These are phyloP conservation scores for Tylopilus sp. DNA, from an alignment of 1,284 basidiomycete genomes.

Conservation along the genomic window DNA sequence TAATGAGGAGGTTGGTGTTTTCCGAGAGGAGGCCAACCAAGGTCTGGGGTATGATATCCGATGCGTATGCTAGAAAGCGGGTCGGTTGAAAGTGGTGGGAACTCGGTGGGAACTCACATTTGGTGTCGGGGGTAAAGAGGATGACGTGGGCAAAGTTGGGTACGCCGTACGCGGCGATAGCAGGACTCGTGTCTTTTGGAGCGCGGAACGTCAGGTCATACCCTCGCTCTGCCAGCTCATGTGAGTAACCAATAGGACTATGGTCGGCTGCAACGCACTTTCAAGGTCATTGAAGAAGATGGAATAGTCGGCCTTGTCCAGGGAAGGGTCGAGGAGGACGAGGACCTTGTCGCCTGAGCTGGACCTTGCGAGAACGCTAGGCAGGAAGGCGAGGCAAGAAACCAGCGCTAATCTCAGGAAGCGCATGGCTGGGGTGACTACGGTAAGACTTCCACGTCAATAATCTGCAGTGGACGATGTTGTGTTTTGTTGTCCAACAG, in stretches of 20 bases:
- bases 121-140: slow-evolving; percentile 77
- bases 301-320: slow-evolving; percentile 66
- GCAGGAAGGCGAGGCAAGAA: slow-evolving; percentile 32
- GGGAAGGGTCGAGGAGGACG: slow-evolving; percentile 73
- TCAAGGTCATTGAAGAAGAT: slow-evolving; percentile 77
- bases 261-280: slow-evolving; percentile 43
- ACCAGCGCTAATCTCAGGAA: slow-evolving; percentile 22
- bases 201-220: slow-evolving; percentile 75
- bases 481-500: slow-evolving; percentile 19
- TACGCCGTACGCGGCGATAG: slow-evolving; percentile 67
- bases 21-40: slow-evolving; percentile 71
- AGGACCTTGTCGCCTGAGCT: slow-evolving; percentile 81
- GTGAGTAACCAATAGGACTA: neutral
- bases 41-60: slow-evolving; percentile 80
- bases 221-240: slow-evolving; percentile 19
- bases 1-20: slow-evolving; percentile 82
- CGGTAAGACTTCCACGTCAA: slow-evolving; percentile 23
- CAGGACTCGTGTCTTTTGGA: slow-evolving; percentile 66
- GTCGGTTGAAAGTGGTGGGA: slow-evolving; percentile 3
- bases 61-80: slow-evolving; percentile 53
- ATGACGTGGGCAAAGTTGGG: slow-evolving; percentile 81
- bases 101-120: slow-evolving; percentile 49
- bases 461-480: slow-evolving; percentile 5
- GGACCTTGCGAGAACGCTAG: slow-evolving; percentile 58
- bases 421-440: slow-evolving; percentile 16